Conservation (phyloP, 148 eudicot genomes). For the Rhododendron molle region DNA sequence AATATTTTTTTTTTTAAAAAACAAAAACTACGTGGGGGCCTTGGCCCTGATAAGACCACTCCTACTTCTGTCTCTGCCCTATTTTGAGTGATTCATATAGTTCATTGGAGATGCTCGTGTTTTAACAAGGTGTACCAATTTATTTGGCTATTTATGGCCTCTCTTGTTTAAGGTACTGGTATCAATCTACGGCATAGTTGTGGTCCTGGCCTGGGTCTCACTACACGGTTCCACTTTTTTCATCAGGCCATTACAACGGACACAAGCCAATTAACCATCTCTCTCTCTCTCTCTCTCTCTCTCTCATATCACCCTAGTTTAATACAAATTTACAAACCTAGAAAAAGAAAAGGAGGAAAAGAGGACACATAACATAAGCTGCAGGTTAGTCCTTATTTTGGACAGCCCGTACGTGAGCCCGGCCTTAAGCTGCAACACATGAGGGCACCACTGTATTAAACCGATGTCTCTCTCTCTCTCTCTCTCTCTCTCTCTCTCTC, state of each 20-base stretch:
- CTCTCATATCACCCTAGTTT: neutral
- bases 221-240: neutral
- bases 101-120: no score
- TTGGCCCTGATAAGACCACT: no score
- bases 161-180: neutral
- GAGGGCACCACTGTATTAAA: neutral
- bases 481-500: neutral
- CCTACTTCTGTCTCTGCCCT: no score
- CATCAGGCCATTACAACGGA: neutral
- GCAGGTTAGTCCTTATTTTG: neutral
- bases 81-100: no score
- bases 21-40: no score
- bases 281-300: neutral
- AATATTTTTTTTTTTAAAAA: no score
- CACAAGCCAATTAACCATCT: neutral
- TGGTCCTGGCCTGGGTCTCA: neutral
- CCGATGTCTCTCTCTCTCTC: neutral
- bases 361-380: neutral
- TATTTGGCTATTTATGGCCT: neutral
- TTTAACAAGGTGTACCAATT: neutral
- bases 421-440: neutral
- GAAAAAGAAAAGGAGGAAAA: neutral
- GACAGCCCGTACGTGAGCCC: no score
- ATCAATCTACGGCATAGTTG: neutral
- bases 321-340: neutral